Evolutionary conservation across 2,329 filamentous ascomycete genomes (phyloP), one percentile per base, ranked within the genome.

Genomic region (Spiromastix sp.): DNA sequence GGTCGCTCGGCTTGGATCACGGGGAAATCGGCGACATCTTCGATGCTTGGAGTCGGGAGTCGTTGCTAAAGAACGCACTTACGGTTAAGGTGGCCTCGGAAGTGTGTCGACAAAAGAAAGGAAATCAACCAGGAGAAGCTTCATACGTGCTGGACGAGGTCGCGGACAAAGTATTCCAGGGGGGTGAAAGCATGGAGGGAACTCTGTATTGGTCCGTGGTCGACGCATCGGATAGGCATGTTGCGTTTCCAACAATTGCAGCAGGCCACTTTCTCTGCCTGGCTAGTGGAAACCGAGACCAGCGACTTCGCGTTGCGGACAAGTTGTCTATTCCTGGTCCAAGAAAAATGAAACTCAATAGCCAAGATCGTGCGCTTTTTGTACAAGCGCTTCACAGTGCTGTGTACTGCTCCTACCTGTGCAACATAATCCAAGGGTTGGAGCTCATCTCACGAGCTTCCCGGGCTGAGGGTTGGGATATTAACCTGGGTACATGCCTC

Each of bases 121-220:
- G 63, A 9, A 52, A 61, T 35, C 40, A 48, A 3, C 45, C 48
- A 13, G 56, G 56, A 4, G 55, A 61, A 41, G 54, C 50, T 3
- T 43, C 48, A 10, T 67, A 72, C 22, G 70, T 82, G 0, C 63
- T 84, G 2, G 68, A 71, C 19, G 64, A 72, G 12, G 70, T 83
- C 2, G 67, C 76, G 34, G 79, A 83, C 54, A 81, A 81, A 50
- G 78, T 84, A 1, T 77, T 82, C 0, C 78, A 84, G 54, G 78
- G 82, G 44, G 70, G 74, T 13, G 74, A 77, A 20, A 67, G 71
- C 34, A 72, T 73, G 26, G 79, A 83, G 51, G 77, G 79, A 0
- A 84, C 79, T 0, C 74, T 77, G 0, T 67, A 73, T 30, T 83
- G 77, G 79, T 71, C 72, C 4, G 71, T 77, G 42, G 70, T 69